phyloP scores from a whole-genome alignment of 1,284 basidiomycete genomes.

The Caloboletus firmus region DNA sequence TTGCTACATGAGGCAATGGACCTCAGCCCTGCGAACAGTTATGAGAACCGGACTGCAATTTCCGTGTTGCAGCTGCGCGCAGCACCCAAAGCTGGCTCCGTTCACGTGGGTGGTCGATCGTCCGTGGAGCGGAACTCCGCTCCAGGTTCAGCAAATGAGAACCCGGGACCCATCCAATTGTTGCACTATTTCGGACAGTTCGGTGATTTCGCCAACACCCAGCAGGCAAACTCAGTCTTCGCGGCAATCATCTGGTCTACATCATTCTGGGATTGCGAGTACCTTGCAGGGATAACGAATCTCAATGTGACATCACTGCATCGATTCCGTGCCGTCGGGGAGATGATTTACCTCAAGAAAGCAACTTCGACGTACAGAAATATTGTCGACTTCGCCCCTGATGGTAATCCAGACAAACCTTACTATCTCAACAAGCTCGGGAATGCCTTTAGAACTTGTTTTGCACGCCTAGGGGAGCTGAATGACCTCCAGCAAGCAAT shows the following conservation, averaged over 20 bases:
- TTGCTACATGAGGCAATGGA: neutral
- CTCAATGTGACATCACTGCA: neutral
- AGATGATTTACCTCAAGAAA: too few species aligned
- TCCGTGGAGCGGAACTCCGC: neutral
- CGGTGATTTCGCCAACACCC: neutral
- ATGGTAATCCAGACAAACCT: too few species aligned
- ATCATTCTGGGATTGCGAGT: too few species aligned
- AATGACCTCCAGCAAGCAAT: neutral
- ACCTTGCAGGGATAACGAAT: neutral
- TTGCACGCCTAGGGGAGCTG: too few species aligned
- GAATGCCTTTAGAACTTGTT: too few species aligned
- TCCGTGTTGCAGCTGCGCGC: neutral
- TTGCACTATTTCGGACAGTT: neutral
- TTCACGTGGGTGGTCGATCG: neutral
- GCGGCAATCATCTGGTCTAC: too few species aligned
- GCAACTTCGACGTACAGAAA: too few species aligned
- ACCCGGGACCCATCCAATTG: too few species aligned
- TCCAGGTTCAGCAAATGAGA: neutral
- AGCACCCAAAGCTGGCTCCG: neutral
- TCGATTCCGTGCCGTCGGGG: neutral
- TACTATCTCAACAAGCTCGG: too few species aligned
- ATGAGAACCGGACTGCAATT: neutral
- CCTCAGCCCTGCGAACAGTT: neutral
- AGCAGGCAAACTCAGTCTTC: neutral
- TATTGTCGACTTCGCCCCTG: too few species aligned